phyloP scores from a whole-genome alignment of 2,329 filamentous ascomycete genomes.

The Sclerotinia borealis region DNA sequence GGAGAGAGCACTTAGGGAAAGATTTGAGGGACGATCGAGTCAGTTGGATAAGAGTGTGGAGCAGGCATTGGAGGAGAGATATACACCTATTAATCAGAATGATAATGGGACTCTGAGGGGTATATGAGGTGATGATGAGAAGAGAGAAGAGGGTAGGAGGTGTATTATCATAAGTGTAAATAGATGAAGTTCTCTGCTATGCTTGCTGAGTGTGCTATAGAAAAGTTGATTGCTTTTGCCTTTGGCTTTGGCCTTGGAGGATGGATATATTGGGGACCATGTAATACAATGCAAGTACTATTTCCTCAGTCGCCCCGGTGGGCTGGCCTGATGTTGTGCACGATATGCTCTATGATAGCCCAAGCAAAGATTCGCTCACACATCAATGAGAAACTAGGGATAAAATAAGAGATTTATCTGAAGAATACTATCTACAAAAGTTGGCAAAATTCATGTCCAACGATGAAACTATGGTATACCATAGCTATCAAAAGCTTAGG shows the following conservation, averaged over 20 bases:
- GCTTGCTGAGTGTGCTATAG: slow-evolving; percentile 12
- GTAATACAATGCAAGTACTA: not conserved
- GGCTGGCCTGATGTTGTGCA: slow-evolving; percentile 1
- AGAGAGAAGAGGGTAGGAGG: not conserved
- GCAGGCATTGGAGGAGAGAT: slow-evolving; percentile 50
- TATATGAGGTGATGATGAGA: slow-evolving; percentile 23
- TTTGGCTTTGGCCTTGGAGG: not conserved
- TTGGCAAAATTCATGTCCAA: not conserved
- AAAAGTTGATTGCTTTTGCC: slow-evolving; percentile 8
- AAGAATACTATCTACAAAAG: not conserved
- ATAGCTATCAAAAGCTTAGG: not conserved
- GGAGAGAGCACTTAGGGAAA: slow-evolving; percentile 47
- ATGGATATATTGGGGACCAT: not conserved
- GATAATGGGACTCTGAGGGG: slow-evolving; percentile 34
- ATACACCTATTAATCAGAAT: slow-evolving; percentile 40
- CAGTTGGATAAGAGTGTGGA: slow-evolving; percentile 44
- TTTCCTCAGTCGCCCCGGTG: slow-evolving; percentile 8
- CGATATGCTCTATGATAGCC: not conserved
- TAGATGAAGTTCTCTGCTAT: slow-evolving; percentile 13
- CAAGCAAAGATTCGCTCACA: not conserved
- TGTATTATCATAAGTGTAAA: slow-evolving; percentile 11
- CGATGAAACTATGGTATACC: not conserved
- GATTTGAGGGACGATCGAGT: slow-evolving; percentile 41
- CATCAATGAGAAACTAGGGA: not conserved
- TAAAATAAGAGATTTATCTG: not conserved